Base-by-base conservation (phyloP, 306 rosid species). In the Luffa aegyptiaca region DNA sequence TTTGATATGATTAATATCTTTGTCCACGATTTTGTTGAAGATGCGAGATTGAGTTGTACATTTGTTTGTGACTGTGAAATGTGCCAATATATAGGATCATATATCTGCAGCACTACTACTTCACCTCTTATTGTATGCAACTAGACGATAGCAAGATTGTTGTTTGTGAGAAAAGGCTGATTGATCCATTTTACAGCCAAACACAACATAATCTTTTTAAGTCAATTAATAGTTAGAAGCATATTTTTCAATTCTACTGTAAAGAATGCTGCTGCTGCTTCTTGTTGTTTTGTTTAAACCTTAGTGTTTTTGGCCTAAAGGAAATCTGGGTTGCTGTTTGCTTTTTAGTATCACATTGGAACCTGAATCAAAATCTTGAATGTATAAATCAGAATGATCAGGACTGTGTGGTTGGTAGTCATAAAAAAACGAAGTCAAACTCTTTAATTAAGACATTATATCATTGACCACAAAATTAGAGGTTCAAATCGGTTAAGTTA, bases 121-220 rank as follows among this genome's bases (percentile, higher is more conserved):
- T 68, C 35, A 52, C 45, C 46, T 75, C 48, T 17, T 75, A 51
- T 14, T 33, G 35, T 52, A 75, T n/a, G 64, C 41, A 46, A 72
- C 17, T 59, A 57, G 71, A 77, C 2, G 45, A 26, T 52, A 52
- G 63, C 35, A 49, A 75, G 79, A 61, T 80, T 18, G 83, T 66
- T 82, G 86, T 70, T 66, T 82, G 86, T 70, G 76, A 77, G 16
- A 80, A 39, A 68, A 73, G 18, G 89, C 86, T 81, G 71, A 79
- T 80, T 64, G 79, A 85, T 85, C 35, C 80, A 82, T 81, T 86
- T 68, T 83, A 77, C 85, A 73, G 86, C 90, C 87, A 82, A 80
- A 77, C 59, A 75, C 85, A 73, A 68, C 84, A 69, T 70, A 85
- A 82, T 83, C 85, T 78, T 72, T 48, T 73, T 49, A 41, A 71